phyloP scores from a whole-genome alignment of 2,329 filamentous ascomycete genomes.

The Aspergillus spinulosporus region DNA sequence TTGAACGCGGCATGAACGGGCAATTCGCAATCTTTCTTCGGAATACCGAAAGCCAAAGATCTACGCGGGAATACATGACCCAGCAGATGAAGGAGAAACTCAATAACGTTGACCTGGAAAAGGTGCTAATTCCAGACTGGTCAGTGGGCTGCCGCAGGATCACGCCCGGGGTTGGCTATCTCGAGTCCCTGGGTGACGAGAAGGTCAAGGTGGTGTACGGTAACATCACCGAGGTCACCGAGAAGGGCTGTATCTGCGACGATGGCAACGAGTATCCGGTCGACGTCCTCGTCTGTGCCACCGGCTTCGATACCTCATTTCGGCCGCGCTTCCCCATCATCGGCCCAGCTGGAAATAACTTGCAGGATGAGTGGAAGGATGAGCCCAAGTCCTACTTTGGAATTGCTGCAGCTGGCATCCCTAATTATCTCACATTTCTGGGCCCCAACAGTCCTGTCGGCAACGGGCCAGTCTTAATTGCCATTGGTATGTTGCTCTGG shows the following conservation, averaged over 20 bases:
- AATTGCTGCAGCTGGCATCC: constrained; percentile 22
- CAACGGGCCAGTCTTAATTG: constrained; percentile 30
- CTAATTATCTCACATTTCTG: constrained; percentile 36
- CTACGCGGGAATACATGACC: constrained; percentile 7
- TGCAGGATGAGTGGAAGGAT: constrained; percentile 30
- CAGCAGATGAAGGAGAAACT: constrained; percentile 13
- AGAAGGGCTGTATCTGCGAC: constrained; percentile 27
- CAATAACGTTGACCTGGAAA: background rate
- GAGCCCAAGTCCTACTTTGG: constrained; percentile 29
- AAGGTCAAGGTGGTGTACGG: constrained; percentile 38
- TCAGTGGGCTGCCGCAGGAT: constrained; percentile 45
- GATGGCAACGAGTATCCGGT: constrained; percentile 21
- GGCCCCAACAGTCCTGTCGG: constrained; percentile 31
- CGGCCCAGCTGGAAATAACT: constrained; percentile 26
- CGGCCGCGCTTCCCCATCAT: constrained; percentile 28
- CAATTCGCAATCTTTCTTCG: constrained; percentile 6
- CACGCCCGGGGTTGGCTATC: constrained; percentile 54
- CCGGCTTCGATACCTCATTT: constrained; percentile 32
- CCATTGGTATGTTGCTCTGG: constrained; percentile 10
- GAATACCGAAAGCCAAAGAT: background rate
- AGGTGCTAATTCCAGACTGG: constrained; percentile 22
- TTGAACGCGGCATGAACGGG: constrained; percentile 10
- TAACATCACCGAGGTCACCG: constrained; percentile 37
- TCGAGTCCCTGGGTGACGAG: constrained; percentile 48
- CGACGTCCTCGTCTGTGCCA: constrained; percentile 26